Base-by-base conservation (phyloP, 805 yeast species). In the Torulaspora maleeae region DNA sequence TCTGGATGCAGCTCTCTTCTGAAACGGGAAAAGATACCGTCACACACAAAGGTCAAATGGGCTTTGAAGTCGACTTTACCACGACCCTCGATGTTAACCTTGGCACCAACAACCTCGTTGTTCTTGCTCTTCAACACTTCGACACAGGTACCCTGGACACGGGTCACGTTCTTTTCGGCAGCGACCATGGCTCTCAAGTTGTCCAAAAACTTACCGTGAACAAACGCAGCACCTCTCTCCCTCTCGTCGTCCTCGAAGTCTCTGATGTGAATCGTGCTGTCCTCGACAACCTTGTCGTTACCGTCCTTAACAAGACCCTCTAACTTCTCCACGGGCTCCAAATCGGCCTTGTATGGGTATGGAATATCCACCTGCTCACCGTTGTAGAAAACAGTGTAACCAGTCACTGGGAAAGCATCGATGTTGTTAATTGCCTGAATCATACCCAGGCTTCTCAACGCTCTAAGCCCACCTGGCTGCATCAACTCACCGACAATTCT, bases 401-500 rank as follows among this genome's bases (percentile, higher is more conserved):
- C 99, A 33, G 75, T 67, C 25, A 82, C 86, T 19, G 78, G 80
- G 7, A 78, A 76, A 6, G 97, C 96, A 34, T 81, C 90, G 27
- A 66, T 66, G 38, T 60, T 56, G 49, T 64, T 64, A 38, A 66
- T 61, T 15, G 70, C 82, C 51, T 79, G 78, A 15, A 77, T 76
- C 88, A 93, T 81, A 4, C 96, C 98, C 27, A 93, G 70, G 54
- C 87, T 82, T 53, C 75, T 73, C 45, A 93, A 71, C 1, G 96
- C 91, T 61, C 83, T 80, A 24, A 93, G 69, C n/a, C 99, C 99
- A 28, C 88, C 90, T 3, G 99, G 99, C 67, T 93, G 99, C 76
- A 93, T 75, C 59, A 93, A 75, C 65, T 93, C 99, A 33, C 99
- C 99, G 27, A 93, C 98, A 46, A 93, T 93, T 55, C 99, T 76